Evolutionary conservation across 345 rosid genomes (phyloP), one percentile per base, ranked within the genome.

Genomic region (Trapa bicornis): DNA sequence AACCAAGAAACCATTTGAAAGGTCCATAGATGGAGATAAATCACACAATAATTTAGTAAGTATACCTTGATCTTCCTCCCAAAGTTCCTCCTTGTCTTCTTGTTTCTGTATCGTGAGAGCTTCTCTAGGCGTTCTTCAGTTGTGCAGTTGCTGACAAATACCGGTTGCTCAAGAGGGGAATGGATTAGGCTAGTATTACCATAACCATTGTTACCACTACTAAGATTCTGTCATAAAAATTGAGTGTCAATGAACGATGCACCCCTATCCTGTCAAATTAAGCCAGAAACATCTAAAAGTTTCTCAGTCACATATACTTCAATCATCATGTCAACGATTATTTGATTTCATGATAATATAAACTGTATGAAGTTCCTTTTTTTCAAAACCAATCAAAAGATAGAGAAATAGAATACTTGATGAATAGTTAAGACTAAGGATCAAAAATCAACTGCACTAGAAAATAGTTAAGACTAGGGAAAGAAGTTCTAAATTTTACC

Each of bases 51-150:
- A 52, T 16, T 17, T 3, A 13, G 66, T 11, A 3, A 50, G 47
- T 52, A 50, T 80, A 95, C 99, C 96, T 95, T 95, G 72, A 95
- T 95, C 78, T 85, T 95, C 75, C 99, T 84, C 71, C 99, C 96
- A 64, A 95, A 95, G 79, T 95, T 91, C 75, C 99, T 82, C 85
- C 80, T 91, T 60, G 89, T 81, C 83, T 87, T 95, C 94, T 95
- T 95, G 69, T 85, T 86, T 74, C 90, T 83, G 90, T 95, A 95
- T 74, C 99, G 79, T 3, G 96, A 95, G 73, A 95, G 96, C 93
- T 95, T 89, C 78, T 91, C 96, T 80, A 76, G 81, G 37, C 99
- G 96, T 53, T 82, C 94, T 77, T 95, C 97, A 0, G 87, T 45
- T 38, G 79, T 73, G 73, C 87, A 86, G 79, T 74, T 87, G 75